These are phyloP conservation scores for Claviceps africana DNA, from an alignment of 2,329 filamentous ascomycete species.

Conservation along the genomic window DNA sequence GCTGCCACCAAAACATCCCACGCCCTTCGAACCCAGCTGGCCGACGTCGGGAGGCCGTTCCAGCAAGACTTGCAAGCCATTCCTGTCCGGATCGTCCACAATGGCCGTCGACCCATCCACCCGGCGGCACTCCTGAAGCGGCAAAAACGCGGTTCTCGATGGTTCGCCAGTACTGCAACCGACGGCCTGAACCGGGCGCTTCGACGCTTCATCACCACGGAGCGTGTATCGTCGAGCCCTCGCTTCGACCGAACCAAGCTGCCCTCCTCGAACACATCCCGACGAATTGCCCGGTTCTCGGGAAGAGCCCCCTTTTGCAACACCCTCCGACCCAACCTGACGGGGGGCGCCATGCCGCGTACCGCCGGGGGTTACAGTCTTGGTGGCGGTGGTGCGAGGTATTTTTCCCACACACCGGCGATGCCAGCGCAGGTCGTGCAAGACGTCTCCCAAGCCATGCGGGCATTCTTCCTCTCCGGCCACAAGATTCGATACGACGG, in stretches of 20 bases:
- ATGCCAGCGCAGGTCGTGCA: conserved; percentile 81
- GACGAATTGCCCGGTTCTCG: conserved; percentile 46
- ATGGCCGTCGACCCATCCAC: conserved; percentile 37
- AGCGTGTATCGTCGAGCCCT: conserved; percentile 12
- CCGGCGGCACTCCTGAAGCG: conserved; percentile 38
- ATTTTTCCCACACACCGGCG: conserved; percentile 81
- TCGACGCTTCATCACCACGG: conserved; percentile 37
- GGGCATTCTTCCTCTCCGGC: conserved; percentile 84
- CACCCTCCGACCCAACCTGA: conserved; percentile 80
- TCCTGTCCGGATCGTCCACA: conserved; percentile 25
- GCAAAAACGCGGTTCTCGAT: conserved; percentile 28
- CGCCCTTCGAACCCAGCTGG: conserved; percentile 36
- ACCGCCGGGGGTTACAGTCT: conserved; percentile 80
- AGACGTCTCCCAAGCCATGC: conserved; percentile 86
- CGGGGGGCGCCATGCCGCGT: conserved; percentile 70
- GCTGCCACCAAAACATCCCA: conserved; percentile 37
- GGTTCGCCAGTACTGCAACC: conserved; percentile 31
- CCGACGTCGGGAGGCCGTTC: conserved; percentile 28
- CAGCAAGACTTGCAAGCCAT: conserved; percentile 33
- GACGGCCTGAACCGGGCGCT: conserved; percentile 30
- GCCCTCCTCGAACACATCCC: conserved; percentile 34
- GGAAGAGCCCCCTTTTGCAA: conserved; percentile 75
- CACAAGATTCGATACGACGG: conserved; percentile 83
- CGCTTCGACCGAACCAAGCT: conserved; percentile 35
- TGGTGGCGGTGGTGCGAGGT: conserved; percentile 54